Base-by-base conservation (phyloP, 768 basidiomycete genomes). In the Lactarius evosmus region DNA sequence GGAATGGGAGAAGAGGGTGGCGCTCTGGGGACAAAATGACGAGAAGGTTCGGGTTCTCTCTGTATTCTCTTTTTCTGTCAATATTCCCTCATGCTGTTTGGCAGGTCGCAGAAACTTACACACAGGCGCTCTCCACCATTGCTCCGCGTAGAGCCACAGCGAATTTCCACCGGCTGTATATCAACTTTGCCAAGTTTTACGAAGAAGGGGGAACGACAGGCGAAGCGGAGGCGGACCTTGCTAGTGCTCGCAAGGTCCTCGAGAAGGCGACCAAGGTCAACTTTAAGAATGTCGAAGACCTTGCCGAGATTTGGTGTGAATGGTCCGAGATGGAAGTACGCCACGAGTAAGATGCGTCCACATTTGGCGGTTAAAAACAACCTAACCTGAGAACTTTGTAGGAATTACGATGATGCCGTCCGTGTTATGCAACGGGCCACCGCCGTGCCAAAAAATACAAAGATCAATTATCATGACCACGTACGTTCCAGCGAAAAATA, bases 251-350 rank as follows among this genome's bases (percentile, higher is more conserved):
- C 46, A 95, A 95, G 77, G 89, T 98, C 32, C 77, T 98, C 38
- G 95, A 98, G 73, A 96, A 93, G 75, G 96, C 86, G 5, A 90
- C 90, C 4, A 92, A 91, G 69, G 86, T 97, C 46, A 91, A 89
- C 72, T 98, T 95, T 80, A 93, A 89, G 75, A 81, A 85, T n/a
- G 95, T 99, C 11, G 96, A 99, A 72, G 97, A 99, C 70, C 81
- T 99, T 27, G 97, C 97, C 0, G 97, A 98, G 74, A 84, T 98
- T 16, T 99, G 97, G 97, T 98, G 95, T 71, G 97, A 98, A 76
- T 98, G 97, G 96, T 86, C 97, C 7, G 97, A 99, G 76, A 87
- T 98, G 89, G 97, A 99, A 74, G 81, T 98, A 56, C 86, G 96
- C 49, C 89, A 95, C 56, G 95, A 96, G 95, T 95, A 77, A 70